A percentile compares a stretch with the other conserved stretches of the same genome.
phyloP scores from a whole-genome alignment of 441 rosid genomes.

The Erodium moschatum region DNA sequence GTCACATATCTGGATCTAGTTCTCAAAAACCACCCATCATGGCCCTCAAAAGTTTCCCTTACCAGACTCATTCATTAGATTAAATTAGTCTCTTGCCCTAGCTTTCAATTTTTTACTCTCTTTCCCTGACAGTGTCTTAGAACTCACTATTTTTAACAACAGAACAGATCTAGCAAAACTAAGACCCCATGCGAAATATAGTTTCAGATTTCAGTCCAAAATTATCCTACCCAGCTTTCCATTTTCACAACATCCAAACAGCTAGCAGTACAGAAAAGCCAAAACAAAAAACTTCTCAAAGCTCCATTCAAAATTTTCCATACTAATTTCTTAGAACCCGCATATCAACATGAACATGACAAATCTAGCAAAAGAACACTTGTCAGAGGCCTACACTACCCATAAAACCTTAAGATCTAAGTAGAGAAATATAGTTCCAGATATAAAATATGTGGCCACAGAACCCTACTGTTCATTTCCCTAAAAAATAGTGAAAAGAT shows the following conservation, averaged over 20 bases:
- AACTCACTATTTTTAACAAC: background rate
- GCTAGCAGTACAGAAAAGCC: background rate
- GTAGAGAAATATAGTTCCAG: background rate
- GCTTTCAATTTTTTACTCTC: background rate
- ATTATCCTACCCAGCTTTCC: background rate
- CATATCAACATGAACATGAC: background rate
- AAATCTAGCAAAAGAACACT: background rate
- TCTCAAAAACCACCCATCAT: no score
- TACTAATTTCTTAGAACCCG: background rate
- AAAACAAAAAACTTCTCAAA: background rate
- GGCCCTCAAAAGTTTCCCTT: background rate
- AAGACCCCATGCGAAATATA: background rate
- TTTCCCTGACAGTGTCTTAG: background rate
- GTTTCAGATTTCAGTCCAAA: background rate
- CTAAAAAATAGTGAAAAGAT: no score
- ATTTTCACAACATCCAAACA: conserved; percentile 1
- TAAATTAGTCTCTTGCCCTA: background rate
- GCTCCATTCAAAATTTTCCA: background rate
- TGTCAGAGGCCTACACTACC: background rate
- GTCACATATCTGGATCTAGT: background rate
- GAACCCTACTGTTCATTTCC: no score
- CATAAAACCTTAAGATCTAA: background rate
- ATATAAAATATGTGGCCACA: background rate
- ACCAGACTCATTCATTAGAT: background rate
- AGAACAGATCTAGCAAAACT: background rate